Evolutionary conservation across 1,284 basidiomycete genomes (phyloP).

Genomic region (Heliocybe sulcata): DNA sequence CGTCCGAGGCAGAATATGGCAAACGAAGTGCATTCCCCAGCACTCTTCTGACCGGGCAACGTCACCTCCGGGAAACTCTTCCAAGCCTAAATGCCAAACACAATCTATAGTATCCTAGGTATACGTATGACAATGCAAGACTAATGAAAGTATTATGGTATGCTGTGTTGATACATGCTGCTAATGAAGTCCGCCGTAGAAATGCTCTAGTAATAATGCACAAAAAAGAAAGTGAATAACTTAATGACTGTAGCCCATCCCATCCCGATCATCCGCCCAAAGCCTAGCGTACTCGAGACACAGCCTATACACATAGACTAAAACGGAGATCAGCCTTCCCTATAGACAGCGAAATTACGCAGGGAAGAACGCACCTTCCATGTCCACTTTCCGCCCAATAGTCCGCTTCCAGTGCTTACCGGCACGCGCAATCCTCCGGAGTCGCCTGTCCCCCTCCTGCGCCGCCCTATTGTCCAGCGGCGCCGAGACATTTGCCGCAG

Average conservation of each 20-base stretch:
- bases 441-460: conserved; percentile 61
- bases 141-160: background rate
- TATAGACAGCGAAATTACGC: background rate
- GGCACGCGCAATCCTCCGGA: conserved; percentile 78
- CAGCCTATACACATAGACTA: conserved; percentile 82
- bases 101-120: background rate
- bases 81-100: background rate
- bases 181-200: background rate
- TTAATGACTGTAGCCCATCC: conserved; percentile 42
- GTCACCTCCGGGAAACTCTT: too few species aligned
- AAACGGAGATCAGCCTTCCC: conserved; percentile 8
- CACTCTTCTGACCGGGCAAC: too few species aligned
- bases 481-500: conserved; percentile 27
- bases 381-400: conserved; percentile 76
- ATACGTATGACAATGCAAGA: background rate
- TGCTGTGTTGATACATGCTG: background rate
- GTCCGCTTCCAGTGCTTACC: conserved; percentile 88
- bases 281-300: conserved; percentile 87
- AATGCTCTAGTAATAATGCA: background rate
- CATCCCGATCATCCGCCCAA: conserved; percentile 76
- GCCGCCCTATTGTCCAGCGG: conserved; percentile 28
- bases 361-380: conserved; percentile 66
- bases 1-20: too few species aligned
- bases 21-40: too few species aligned
- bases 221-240: background rate